Conservation (phyloP, 225 moss, liverwort and hornwort genomes). For the Pleurozium schreberi region DNA sequence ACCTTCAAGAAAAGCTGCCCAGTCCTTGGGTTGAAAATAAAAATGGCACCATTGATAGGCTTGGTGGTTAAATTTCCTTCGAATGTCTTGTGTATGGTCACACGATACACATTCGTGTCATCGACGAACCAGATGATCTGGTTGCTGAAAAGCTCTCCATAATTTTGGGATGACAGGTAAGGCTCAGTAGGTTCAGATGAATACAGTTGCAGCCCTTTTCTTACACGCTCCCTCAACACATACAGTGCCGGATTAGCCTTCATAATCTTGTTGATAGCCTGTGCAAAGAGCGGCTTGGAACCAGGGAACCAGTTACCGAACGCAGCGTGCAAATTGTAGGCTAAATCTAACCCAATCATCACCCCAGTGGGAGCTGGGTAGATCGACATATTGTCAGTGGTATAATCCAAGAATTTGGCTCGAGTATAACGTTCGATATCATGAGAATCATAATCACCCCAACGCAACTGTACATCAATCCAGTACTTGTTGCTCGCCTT, state of each 20-base stretch:
- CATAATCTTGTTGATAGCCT: constrained; percentile 99
- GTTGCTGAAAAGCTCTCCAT: constrained; percentile 98
- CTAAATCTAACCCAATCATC: constrained; percentile 96
- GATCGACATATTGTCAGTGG: constrained; percentile 99
- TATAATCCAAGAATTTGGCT: constrained; percentile 98
- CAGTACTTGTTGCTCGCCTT: constrained; percentile 99
- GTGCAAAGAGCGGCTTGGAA: constrained; percentile 97
- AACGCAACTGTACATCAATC: constrained; percentile 97
- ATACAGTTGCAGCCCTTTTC: constrained; percentile 91
- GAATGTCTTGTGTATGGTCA: constrained; percentile 98
- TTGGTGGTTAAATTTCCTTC: constrained; percentile 99
- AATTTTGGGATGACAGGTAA: constrained; percentile 94
- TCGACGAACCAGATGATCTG: constrained; percentile 99
- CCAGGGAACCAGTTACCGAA: constrained; percentile 99
- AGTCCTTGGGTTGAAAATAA: constrained; percentile 96
- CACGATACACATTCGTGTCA: constrained; percentile 98
- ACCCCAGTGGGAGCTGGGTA: constrained; percentile 98
- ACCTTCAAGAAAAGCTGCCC: constrained; percentile 99
- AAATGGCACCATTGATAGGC: constrained; percentile 99
- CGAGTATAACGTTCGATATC: constrained; percentile 97
- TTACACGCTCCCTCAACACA: constrained; percentile 94
- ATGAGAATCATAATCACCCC: constrained; percentile 99
- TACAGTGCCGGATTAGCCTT: constrained; percentile 98
- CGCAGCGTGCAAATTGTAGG: constrained; percentile 92
- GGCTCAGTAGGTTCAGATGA: constrained; percentile 99